Base-by-base conservation (phyloP, 2,329 filamentous ascomycete genomes). In the Aspergillus floridensis region DNA sequence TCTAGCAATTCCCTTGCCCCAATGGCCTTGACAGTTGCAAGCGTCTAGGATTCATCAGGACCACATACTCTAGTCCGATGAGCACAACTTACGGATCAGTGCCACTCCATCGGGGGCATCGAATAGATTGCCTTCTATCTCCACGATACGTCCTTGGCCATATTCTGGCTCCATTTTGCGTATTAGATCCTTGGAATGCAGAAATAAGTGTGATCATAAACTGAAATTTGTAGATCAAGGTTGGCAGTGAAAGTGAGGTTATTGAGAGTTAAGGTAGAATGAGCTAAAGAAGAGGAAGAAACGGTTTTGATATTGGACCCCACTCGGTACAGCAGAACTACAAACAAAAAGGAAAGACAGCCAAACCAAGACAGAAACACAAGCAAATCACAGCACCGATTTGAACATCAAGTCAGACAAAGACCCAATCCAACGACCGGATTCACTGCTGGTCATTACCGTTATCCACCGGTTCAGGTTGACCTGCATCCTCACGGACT, bases 1-100 rank as follows among this genome's bases (percentile, higher is more conserved):
- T 35, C 67, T 63, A 2, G 85, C 85, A 56, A 87, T 84, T n/a
- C 85, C 85, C 3, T 77, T 78, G 49, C 83, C 83, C 85, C 85
- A 88, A 14, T 66, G 67, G 5, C 85, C 85, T 61, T 79, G 72
- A 53, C 80, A 81, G 69, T 87, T 88, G 73, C 84, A 87, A 12
- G 85, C 83, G 69, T 88, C 78, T 80, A 55, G 12, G 35, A 22
- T 12, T 26, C 24, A 54, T 57, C 11, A 32, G 46, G 11, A 35
- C 16, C 32, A 47, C 31, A 16, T 16, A 26, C 19, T 19, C 31
- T n/a, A 49, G 10, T n/a, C 5, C 14, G 21, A 22, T 12, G 6
- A 16, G 48, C 8, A 8, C 16, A 11, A 70, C 70, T 16, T 68
- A 79, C 77, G 85, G 59, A 86, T 79, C 16, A 87, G 72, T 16